A percentile compares a stretch with the other conserved stretches of the same genome.
Evolutionary conservation across 768 basidiomycete genomes (phyloP).

Genomic region (Trametopsis cervina): DNA sequence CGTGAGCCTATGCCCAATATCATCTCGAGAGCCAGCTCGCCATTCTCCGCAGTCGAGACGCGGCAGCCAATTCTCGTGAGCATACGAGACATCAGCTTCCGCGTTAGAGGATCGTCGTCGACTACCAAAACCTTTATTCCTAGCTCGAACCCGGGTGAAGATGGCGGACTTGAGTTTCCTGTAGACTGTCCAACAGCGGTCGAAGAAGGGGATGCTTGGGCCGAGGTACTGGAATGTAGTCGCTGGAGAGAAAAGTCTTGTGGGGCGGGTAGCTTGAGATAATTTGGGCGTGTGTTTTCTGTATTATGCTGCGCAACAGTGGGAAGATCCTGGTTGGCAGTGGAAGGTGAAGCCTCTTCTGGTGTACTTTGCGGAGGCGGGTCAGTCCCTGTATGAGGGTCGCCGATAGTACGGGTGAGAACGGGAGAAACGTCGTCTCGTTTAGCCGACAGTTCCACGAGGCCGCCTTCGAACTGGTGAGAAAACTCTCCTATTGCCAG

Average conservation of each 20-base stretch:
- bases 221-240: neutral
- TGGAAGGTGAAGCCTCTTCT: slow-evolving; percentile 1
- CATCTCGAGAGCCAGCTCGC: slow-evolving; percentile 67
- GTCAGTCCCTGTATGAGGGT: slow-evolving; percentile 32
- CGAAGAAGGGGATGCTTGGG: slow-evolving; percentile 4
- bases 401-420: slow-evolving; percentile 37
- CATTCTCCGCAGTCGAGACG: slow-evolving; percentile 82
- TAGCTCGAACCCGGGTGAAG: slow-evolving; percentile 24
- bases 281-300: slow-evolving; percentile 8
- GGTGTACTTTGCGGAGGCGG: slow-evolving; percentile 8
- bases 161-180: neutral
- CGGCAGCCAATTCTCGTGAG: slow-evolving; percentile 67
- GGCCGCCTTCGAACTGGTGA: slow-evolving; percentile 45
- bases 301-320: neutral
- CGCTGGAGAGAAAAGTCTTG: neutral
- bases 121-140: slow-evolving; percentile 68
- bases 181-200: slow-evolving; percentile 16
- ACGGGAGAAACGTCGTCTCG: slow-evolving; percentile 10
- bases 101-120: slow-evolving; percentile 76
- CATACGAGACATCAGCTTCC: slow-evolving; percentile 76
- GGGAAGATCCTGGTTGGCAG: neutral
- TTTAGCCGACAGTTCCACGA: slow-evolving; percentile 48
- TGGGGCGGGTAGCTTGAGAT: neutral
- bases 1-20: slow-evolving; percentile 37
- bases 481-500: no score